Conservation (phyloP, 2,329 filamentous ascomycete species). For the Penicillium sp. region DNA sequence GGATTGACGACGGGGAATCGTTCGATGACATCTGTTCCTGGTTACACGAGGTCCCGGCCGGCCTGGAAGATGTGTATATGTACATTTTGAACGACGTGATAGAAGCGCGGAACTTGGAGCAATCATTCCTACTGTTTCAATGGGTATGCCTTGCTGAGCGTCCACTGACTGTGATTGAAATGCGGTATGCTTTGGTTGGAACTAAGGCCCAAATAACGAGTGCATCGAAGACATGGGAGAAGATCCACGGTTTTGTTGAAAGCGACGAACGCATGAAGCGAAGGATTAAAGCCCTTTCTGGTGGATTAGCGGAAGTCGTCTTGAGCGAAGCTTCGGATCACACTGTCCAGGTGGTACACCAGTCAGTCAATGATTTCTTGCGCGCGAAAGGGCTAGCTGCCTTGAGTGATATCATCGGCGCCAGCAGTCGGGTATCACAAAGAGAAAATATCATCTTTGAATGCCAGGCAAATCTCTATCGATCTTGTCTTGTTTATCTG, state of each 20-base stretch:
- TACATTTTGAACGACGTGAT: conserved; percentile 10
- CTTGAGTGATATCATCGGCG: not conserved
- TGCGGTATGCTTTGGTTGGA: conserved; percentile 11
- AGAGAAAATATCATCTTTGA: not conserved
- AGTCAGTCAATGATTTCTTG: conserved; percentile 10
- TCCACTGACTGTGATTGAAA: conserved; percentile 9
- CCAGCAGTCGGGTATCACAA: not conserved
- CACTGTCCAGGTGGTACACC: not conserved
- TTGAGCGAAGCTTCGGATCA: not conserved
- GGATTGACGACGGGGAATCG: conserved; percentile 8
- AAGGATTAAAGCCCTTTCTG: conserved; percentile 7
- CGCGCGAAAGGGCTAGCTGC: not conserved
- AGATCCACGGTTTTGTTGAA: conserved; percentile 1
- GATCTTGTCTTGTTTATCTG: conserved; percentile 1
- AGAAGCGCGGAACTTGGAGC: not conserved
- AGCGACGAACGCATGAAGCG: conserved; percentile 2
- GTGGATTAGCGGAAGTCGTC: conserved; percentile 6
- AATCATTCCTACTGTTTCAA: conserved; percentile 6
- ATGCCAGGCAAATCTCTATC: conserved; percentile 6
- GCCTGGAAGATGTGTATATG: conserved; percentile 9
- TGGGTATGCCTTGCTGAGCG: conserved; percentile 14
- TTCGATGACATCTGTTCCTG: conserved; percentile 1
- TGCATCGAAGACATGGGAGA: not conserved
- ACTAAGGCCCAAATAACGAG: not conserved
- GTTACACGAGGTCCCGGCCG: conserved; percentile 7